phyloP scores from a whole-genome alignment of 1,139 yeast genomes.

The Lodderomyces orthopsilosis region DNA sequence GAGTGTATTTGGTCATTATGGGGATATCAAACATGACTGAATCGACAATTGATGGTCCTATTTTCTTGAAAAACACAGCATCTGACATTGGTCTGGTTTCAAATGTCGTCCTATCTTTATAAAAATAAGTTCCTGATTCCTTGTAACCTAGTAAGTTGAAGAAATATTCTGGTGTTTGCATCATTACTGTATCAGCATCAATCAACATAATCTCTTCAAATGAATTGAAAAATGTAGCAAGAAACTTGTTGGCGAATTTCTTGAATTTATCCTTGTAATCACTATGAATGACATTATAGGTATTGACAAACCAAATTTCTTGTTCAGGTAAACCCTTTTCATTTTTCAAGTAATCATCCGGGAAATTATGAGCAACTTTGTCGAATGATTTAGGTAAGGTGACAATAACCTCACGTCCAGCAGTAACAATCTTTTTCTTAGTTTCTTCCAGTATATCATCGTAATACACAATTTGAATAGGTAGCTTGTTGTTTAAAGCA shows the following conservation, averaged over 20 bases:
- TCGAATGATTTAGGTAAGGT: slow-evolving; percentile 24
- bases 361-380: slow-evolving; percentile 22
- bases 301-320: slow-evolving; percentile 46
- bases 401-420: slow-evolving; percentile 23
- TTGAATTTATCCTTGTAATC: slow-evolving; percentile 28
- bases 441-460: slow-evolving; percentile 23
- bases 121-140: slow-evolving; percentile 43
- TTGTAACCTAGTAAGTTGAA: slow-evolving; percentile 37
- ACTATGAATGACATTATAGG: slow-evolving; percentile 26
- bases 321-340: slow-evolving; percentile 36
- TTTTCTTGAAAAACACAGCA: slow-evolving; percentile 29
- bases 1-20: slow-evolving; percentile 30
- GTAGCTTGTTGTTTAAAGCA: slow-evolving; percentile 28
- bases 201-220: slow-evolving; percentile 48
- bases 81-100: slow-evolving; percentile 30
- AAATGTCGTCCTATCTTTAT: slow-evolving; percentile 45
- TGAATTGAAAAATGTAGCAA: slow-evolving; percentile 49
- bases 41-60: slow-evolving; percentile 43
- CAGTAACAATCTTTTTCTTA: slow-evolving; percentile 22
- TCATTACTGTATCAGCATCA: slow-evolving; percentile 51
- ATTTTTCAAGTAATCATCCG: slow-evolving; percentile 20
- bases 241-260: slow-evolving; percentile 48
- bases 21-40: slow-evolving; percentile 30
- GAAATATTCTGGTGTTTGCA: slow-evolving; percentile 34
- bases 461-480: slow-evolving; percentile 35